These are phyloP conservation scores for Cryoendolithus antarcticus DNA, from an alignment of 2,329 filamentous ascomycete genomes.

Conservation along the genomic window DNA sequence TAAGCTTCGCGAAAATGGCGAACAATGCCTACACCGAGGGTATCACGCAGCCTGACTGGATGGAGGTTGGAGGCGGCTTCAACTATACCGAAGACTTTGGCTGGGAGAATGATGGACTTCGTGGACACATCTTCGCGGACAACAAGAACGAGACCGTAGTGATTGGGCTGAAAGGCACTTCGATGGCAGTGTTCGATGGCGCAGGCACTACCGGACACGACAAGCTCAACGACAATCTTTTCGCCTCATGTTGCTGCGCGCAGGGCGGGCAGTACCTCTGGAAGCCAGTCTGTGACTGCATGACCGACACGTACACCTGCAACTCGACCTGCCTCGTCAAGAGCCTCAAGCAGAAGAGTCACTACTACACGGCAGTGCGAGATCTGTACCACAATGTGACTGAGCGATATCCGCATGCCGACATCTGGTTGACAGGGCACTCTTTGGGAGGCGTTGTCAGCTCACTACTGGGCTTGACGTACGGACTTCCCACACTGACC, in stretches of 20 bases:
- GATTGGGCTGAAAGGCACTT: conserved; percentile 60
- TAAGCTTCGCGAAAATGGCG: conserved; percentile 78
- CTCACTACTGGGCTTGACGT: conserved; percentile 74
- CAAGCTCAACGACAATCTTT: conserved; percentile 94
- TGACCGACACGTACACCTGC: conserved; percentile 71
- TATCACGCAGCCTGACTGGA: conserved; percentile 58
- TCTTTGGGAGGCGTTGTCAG: conserved; percentile 79
- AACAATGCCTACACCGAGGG: conserved; percentile 76
- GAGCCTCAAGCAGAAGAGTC: conserved; percentile 64
- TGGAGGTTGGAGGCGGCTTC: conserved; percentile 62
- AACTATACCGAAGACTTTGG: conserved; percentile 81
- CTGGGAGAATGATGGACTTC: conserved; percentile 75
- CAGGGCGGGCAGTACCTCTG: conserved; percentile 82
- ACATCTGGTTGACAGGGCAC: conserved; percentile 79
- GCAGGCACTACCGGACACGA: conserved; percentile 90
- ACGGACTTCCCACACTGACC: conserved; percentile 75
- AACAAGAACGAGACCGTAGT: conserved; percentile 72
- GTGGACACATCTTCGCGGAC: conserved; percentile 83
- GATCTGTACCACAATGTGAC: conserved; percentile 87
- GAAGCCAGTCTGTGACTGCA: conserved; percentile 84
- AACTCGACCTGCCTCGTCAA: conserved; percentile 77
- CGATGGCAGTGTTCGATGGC: conserved; percentile 76
- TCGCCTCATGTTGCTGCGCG: conserved; percentile 91
- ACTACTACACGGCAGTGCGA: conserved; percentile 76
- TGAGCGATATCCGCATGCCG: conserved; percentile 66